These are phyloP conservation scores for Corynespora cassiicola DNA, from an alignment of 2,329 filamentous ascomycete species.

Conservation along the genomic window DNA sequence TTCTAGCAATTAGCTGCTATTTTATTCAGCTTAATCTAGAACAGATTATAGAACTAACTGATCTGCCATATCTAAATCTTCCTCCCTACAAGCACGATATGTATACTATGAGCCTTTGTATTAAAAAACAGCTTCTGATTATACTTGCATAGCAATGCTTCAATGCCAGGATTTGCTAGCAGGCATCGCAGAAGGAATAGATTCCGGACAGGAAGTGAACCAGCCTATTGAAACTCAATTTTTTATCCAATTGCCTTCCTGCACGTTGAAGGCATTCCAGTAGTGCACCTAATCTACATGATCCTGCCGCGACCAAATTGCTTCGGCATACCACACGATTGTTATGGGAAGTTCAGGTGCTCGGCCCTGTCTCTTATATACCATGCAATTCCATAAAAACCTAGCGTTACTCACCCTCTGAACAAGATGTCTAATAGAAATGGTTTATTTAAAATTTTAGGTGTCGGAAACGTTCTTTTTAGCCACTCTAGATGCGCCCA, in stretches of 20 bases:
- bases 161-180: conserved; percentile 30
- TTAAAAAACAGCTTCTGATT: neutral
- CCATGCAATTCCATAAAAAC: neutral
- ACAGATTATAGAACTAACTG: conserved; percentile 28
- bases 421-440: conserved; percentile 42
- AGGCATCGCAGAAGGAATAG: conserved; percentile 39
- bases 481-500: conserved; percentile 39
- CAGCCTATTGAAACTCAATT: conserved; percentile 39
- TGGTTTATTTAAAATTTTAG: conserved; percentile 40
- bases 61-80: conserved; percentile 35
- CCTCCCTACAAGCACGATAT: conserved; percentile 43
- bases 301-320: conserved; percentile 34
- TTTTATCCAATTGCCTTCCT: conserved; percentile 30
- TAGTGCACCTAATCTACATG: conserved; percentile 39
- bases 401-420: conserved; percentile 24
- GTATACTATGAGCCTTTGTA: conserved; percentile 10
- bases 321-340: conserved; percentile 31
- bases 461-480: conserved; percentile 25
- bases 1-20: conserved; percentile 30
- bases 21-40: conserved; percentile 33
- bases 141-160: conserved; percentile 32
- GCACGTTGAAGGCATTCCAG: conserved; percentile 40
- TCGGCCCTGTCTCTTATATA: conserved; percentile 30
- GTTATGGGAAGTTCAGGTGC: conserved; percentile 38
- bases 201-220: conserved; percentile 40